phyloP scores from a whole-genome alignment of 306 rosid genomes.

The Myrica gale region DNA sequence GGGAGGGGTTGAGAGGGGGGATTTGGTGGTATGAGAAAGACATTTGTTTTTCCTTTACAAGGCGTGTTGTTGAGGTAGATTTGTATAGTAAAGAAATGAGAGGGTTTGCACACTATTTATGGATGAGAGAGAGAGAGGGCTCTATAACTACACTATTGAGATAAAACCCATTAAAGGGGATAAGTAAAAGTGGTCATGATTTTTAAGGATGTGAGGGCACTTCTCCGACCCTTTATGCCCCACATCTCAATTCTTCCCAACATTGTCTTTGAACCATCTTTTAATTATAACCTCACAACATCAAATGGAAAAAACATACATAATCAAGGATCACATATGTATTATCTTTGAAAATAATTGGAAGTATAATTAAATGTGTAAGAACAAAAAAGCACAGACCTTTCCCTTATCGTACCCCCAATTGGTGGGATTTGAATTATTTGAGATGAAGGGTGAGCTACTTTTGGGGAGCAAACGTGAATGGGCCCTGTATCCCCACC shows the following conservation, averaged over 20 bases:
- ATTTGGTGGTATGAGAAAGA: too few relatives aligned
- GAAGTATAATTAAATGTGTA: neutral
- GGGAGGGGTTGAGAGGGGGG: too few relatives aligned
- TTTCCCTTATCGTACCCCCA: neutral
- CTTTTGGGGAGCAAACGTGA: slow-evolving; percentile 95
- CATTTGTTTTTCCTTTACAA: slow-evolving; percentile 8
- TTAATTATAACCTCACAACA: neutral
- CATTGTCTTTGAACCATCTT: neutral
- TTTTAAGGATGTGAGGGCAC: slow-evolving; percentile 15
- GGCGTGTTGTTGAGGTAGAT: slow-evolving; percentile 4
- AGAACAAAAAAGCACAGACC: slow-evolving; percentile 3
- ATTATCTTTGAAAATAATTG: neutral
- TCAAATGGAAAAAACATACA: neutral
- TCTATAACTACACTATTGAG: neutral
- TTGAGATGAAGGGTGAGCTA: slow-evolving; percentile 54
- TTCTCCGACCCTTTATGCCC: slow-evolving; percentile 19
- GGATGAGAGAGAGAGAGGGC: slow-evolving; percentile 23
- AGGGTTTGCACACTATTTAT: neutral
- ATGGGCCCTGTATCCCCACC: slow-evolving; percentile 59
- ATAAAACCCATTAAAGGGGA: slow-evolving; percentile 11
- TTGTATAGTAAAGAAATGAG: neutral
- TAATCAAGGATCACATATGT: neutral
- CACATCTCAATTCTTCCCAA: slow-evolving; percentile 5
- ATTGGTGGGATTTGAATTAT: slow-evolving; percentile 41
- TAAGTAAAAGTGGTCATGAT: slow-evolving; percentile 12